A percentile compares a stretch with the other conserved stretches of the same genome.
Conservation (phyloP, 306 rosid species). For the Lupinus albus region DNA sequence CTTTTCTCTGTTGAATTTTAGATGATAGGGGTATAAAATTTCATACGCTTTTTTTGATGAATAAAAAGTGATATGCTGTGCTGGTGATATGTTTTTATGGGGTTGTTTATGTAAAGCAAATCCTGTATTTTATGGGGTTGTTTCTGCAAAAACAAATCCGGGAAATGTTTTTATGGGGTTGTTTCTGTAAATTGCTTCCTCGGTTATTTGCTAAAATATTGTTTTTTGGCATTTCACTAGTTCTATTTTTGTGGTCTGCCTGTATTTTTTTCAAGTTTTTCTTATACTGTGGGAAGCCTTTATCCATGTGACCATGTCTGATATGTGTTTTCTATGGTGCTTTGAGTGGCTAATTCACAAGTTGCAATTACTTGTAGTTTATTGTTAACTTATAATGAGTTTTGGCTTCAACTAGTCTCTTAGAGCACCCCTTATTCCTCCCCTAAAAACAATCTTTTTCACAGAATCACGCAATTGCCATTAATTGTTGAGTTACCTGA, state of each 20-base stretch:
- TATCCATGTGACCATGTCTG: constrained; percentile 20
- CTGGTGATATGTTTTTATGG: background rate
- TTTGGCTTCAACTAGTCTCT: constrained; percentile 30
- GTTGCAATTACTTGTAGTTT: constrained; percentile 23
- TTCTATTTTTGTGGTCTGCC: background rate
- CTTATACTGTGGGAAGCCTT: constrained; percentile 18
- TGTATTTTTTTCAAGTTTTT: constrained; percentile 17
- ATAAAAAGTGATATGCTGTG: constrained; percentile 25
- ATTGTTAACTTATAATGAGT: constrained; percentile 28
- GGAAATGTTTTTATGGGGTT: background rate
- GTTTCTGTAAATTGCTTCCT: constrained; percentile 3
- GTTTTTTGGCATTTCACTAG: constrained; percentile 17
- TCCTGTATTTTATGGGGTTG: background rate
- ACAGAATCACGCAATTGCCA: constrained; percentile 13
- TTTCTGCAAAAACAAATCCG: background rate
- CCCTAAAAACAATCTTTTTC: constrained; percentile 20
- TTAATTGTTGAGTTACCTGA: constrained; percentile 42
- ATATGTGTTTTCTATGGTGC: constrained; percentile 6
- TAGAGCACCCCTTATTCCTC: background rate
- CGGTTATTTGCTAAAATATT: constrained; percentile 1
- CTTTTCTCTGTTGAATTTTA: constrained; percentile 15
- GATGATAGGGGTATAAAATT: background rate
- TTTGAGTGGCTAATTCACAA: constrained; percentile 20
- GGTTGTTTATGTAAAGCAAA: background rate
- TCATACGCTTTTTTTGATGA: constrained; percentile 2